These are phyloP conservation scores for Hanseniaspora gamundiae DNA, from an alignment of 1,139 yeast species.

Conservation along the genomic window DNA sequence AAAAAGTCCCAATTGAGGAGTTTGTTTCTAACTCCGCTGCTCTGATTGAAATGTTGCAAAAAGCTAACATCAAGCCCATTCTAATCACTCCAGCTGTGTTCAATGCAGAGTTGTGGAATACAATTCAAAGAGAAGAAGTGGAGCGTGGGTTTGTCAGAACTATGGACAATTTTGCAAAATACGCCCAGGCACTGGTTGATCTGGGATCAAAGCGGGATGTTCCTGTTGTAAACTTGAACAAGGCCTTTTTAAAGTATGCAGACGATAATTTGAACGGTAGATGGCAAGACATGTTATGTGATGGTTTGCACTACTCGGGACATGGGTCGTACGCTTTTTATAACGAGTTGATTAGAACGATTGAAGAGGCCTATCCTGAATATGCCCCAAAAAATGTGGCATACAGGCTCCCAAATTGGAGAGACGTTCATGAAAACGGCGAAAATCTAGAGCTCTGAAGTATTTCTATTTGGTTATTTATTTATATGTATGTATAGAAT, in stretches of 20 bases:
- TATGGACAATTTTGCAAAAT: conserved; percentile 31
- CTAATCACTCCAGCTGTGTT: conserved; percentile 56
- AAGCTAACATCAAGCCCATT: conserved; percentile 35
- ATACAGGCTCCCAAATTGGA: conserved; percentile 29
- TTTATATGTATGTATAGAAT: neutral
- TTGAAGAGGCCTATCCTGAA: conserved; percentile 37
- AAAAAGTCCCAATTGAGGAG: conserved; percentile 40
- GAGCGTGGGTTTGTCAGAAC: conserved; percentile 29
- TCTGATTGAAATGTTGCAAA: conserved; percentile 31
- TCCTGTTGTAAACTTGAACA: conserved; percentile 44
- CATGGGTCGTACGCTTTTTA: conserved; percentile 45
- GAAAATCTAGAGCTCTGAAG: conserved; percentile 11
- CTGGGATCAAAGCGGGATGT: conserved; percentile 36
- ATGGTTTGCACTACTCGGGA: conserved; percentile 62
- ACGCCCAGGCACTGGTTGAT: conserved; percentile 36
- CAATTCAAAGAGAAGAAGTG: conserved; percentile 21
- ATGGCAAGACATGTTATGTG: conserved; percentile 29
- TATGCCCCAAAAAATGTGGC: conserved; percentile 29
- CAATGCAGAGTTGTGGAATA: conserved; percentile 32
- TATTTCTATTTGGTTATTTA: neutral
- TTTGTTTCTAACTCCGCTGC: conserved; percentile 35
- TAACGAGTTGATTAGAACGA: conserved; percentile 30
- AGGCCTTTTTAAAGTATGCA: conserved; percentile 26
- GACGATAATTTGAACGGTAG: conserved; percentile 12
- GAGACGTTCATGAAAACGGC: conserved; percentile 21